Percentiles rank a stretch among this genome's conserved stretches.
Conservation (phyloP, 495 filamentous ascomycete genomes). For the Xylaria intraflava region DNA sequence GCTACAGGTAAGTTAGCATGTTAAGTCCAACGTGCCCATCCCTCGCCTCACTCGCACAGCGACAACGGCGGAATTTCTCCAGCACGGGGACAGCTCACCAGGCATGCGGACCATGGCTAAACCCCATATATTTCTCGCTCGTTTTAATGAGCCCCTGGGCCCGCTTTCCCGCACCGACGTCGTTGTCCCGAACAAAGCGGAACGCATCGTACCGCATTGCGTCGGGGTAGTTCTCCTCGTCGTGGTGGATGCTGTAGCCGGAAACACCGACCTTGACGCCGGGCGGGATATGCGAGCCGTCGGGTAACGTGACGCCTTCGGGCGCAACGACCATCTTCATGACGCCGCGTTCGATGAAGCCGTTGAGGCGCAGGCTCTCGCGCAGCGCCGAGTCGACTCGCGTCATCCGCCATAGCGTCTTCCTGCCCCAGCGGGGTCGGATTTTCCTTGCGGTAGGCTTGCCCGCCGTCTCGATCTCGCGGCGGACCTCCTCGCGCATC, state of each 20-base stretch:
- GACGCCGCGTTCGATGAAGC: conserved; percentile 34
- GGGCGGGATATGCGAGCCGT: conserved; percentile 27
- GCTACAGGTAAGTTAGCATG: conserved; percentile 9
- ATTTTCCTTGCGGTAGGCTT: neutral
- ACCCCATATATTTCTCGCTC: conserved; percentile 29
- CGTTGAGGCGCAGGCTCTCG: conserved; percentile 37
- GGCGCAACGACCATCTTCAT: conserved; percentile 35
- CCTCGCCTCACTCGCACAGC: neutral
- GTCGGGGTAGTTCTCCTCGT: conserved; percentile 31
- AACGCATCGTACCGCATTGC: conserved; percentile 32
- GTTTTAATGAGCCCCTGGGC: conserved; percentile 27
- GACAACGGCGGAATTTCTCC: neutral
- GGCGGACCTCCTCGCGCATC: conserved; percentile 23
- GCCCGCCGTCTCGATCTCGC: neutral
- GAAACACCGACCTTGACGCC: conserved; percentile 36
- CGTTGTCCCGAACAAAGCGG: conserved; percentile 24
- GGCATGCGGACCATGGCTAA: conserved; percentile 35
- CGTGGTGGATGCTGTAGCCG: conserved; percentile 32
- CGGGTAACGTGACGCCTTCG: conserved; percentile 30
- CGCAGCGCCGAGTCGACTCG: conserved; percentile 32
- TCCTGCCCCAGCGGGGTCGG: conserved; percentile 26
- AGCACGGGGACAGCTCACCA: conserved; percentile 23
- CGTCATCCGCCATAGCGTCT: conserved; percentile 28
- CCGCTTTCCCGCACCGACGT: conserved; percentile 5
- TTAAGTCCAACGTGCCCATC: conserved; percentile 6